Evolutionary conservation across 495 filamentous ascomycete species (phyloP).

Genomic region (Xylaria intraflava): DNA sequence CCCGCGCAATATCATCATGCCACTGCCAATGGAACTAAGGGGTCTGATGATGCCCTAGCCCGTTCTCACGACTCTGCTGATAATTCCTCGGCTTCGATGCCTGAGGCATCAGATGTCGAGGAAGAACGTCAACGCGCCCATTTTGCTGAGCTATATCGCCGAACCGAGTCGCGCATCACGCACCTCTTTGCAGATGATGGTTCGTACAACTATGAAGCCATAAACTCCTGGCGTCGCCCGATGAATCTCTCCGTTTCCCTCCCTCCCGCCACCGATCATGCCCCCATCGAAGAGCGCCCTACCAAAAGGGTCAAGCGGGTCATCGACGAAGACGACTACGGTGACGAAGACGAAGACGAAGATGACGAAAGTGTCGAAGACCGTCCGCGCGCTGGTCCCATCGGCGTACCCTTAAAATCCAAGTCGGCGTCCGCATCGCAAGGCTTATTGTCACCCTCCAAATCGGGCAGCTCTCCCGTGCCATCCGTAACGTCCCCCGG

Average conservation of each 20-base stretch:
- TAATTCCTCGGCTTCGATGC: conserved; percentile 37
- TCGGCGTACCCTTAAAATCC: conserved; percentile 49
- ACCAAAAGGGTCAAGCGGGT: conserved; percentile 46
- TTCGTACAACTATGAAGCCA: conserved; percentile 39
- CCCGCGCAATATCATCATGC: conserved; percentile 24
- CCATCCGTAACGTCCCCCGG: conserved; percentile 47
- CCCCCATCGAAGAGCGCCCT: conserved; percentile 41
- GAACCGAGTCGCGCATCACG: conserved; percentile 38
- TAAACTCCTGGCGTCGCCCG: conserved; percentile 35
- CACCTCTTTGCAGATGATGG: conserved; percentile 78
- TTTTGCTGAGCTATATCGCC: conserved; percentile 39
- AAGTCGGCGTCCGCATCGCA: conserved; percentile 50
- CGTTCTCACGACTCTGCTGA: conserved; percentile 33
- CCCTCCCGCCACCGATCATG: conserved; percentile 42
- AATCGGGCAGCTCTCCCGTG: conserved; percentile 52
- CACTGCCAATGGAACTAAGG: conserved; percentile 24
- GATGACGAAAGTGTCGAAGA: conserved; percentile 51
- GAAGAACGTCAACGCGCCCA: conserved; percentile 38
- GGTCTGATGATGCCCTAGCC: conserved; percentile 32
- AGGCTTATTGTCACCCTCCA: conserved; percentile 47
- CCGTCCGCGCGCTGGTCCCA: conserved; percentile 22
- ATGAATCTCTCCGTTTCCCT: conserved; percentile 23
- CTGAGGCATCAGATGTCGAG: conserved; percentile 48
- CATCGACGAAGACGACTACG: conserved; percentile 72
- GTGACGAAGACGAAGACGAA: conserved; percentile 78